These are phyloP conservation scores for Sarocladium brachiariae DNA, from an alignment of 2,329 filamentous ascomycete genomes.

Conservation along the genomic window DNA sequence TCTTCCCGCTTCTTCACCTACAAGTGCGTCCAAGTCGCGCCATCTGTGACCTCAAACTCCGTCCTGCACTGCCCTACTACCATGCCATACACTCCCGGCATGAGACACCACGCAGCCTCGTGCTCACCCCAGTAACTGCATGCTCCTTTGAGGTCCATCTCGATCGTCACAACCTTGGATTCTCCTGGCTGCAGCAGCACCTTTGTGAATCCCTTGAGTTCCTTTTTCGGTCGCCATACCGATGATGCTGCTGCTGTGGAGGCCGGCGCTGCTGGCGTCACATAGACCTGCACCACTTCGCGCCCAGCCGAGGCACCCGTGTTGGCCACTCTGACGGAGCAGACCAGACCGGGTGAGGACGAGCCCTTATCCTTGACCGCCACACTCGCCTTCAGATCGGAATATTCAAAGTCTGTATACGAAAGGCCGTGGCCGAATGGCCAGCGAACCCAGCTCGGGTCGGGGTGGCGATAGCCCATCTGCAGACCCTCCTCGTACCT, in stretches of 20 bases:
- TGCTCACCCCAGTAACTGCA: not conserved
- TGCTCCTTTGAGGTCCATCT: not conserved
- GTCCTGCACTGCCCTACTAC: not conserved
- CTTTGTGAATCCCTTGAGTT: conserved; percentile 54
- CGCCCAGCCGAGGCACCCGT: conserved; percentile 38
- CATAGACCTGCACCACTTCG: conserved; percentile 43
- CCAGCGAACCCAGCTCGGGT: not conserved
- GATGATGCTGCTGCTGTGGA: conserved; percentile 26
- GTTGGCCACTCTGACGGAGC: conserved; percentile 47
- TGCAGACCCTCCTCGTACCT: not conserved
- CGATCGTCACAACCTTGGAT: not conserved
- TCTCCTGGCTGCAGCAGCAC: conserved; percentile 48
- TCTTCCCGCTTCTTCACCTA: not conserved
- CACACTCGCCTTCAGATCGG: not conserved
- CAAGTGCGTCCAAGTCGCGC: not conserved
- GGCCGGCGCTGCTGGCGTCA: conserved; percentile 15
- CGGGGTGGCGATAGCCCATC: not conserved
- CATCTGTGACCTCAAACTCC: not conserved
- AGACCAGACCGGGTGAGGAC: conserved; percentile 32
- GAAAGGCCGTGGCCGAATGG: conserved; percentile 31
- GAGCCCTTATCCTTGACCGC: not conserved
- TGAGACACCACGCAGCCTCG: not conserved
- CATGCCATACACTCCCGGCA: not conserved
- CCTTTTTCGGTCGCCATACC: conserved; percentile 41
- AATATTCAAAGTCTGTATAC: conserved; percentile 52